These are phyloP conservation scores for Xylariales sp. DNA, from an alignment of 2,329 filamentous ascomycete species.

Conservation along the genomic window DNA sequence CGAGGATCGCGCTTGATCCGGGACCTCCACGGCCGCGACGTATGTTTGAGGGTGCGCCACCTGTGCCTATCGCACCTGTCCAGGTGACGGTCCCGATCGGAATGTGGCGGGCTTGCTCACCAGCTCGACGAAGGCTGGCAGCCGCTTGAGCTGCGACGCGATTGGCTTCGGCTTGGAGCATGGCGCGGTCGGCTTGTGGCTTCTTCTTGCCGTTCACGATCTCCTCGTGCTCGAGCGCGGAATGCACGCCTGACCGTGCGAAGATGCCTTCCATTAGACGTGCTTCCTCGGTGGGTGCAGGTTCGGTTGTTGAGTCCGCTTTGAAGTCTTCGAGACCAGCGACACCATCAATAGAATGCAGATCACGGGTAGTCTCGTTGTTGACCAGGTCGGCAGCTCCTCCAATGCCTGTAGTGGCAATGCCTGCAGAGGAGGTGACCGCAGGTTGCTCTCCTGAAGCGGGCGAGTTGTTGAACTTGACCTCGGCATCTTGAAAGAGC, in stretches of 20 bases:
- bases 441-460: conserved; percentile 12
- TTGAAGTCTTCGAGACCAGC: conserved; percentile 25
- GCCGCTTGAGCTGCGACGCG: conserved; percentile 75
- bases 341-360: conserved; percentile 30
- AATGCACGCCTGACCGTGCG: conserved; percentile 77
- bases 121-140: conserved; percentile 66
- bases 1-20: conserved; percentile 50
- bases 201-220: conserved; percentile 76
- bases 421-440: conserved; percentile 11
- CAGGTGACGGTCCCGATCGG: conserved; percentile 87
- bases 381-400: conserved; percentile 8
- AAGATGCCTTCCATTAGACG: conserved; percentile 89
- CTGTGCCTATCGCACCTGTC: conserved; percentile 80
- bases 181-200: conserved; percentile 67
- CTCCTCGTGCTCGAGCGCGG: conserved; percentile 88
- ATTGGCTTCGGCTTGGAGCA: conserved; percentile 78
- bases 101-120: conserved; percentile 64
- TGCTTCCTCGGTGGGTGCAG: conserved; percentile 53
- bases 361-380: conserved; percentile 23
- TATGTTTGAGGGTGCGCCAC: conserved; percentile 50
- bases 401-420: conserved; percentile 8
- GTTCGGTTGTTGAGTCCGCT: conserved; percentile 46
- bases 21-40: conserved; percentile 45
- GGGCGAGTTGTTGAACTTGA: conserved; percentile 49
- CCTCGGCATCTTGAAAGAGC: conserved; percentile 83